Base-by-base conservation (phyloP, 768 basidiomycete species). In the Termitomyces sp. region DNA sequence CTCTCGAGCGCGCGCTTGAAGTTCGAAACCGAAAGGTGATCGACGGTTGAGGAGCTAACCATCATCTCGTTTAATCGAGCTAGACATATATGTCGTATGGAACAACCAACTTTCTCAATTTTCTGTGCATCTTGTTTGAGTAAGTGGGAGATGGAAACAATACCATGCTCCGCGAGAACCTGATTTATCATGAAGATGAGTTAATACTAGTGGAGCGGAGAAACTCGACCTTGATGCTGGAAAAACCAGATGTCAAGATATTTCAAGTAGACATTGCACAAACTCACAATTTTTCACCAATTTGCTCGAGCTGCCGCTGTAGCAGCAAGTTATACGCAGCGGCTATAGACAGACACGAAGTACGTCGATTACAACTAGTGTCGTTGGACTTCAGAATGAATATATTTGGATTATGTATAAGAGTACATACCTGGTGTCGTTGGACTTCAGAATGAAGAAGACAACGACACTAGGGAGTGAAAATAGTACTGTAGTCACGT, bases 281-380 rank as follows among this genome's bases (percentile, higher is more conserved):
- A 6, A 72, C 88, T 68, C 57, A 92, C 91, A 90, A 92, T 81
- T 92, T 93, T 66, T 94, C 92, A 33, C 95, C 96, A 43, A 98
- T 86, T n/a, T 86, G 83, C 33, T 90, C 86, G 51, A 98, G 80
- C 69, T 98, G 96, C 14, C 89, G 81, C 54, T 30, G 92, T 92
- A 47, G 7, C n/a, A 48, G 28, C n/a, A 18, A 35, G n/a, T n/a
- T n/a, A n/a, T n/a, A n/a, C n/a, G n/a, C n/a, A n/a, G n/a, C n/a
- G n/a, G n/a, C n/a, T n/a, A n/a, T n/a, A n/a, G n/a, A n/a, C n/a
- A n/a, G n/a, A n/a, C n/a, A n/a, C n/a, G n/a, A n/a, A n/a, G n/a
- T n/a, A n/a, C n/a, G n/a, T n/a, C n/a, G n/a, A n/a, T n/a, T n/a
- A n/a, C n/a, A n/a, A n/a, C n/a, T n/a, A n/a, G n/a, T n/a, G n/a